These are phyloP conservation scores for Pythium rishiriense DNA, from an alignment of 352 stramenopile species.

Conservation along the genomic window DNA sequence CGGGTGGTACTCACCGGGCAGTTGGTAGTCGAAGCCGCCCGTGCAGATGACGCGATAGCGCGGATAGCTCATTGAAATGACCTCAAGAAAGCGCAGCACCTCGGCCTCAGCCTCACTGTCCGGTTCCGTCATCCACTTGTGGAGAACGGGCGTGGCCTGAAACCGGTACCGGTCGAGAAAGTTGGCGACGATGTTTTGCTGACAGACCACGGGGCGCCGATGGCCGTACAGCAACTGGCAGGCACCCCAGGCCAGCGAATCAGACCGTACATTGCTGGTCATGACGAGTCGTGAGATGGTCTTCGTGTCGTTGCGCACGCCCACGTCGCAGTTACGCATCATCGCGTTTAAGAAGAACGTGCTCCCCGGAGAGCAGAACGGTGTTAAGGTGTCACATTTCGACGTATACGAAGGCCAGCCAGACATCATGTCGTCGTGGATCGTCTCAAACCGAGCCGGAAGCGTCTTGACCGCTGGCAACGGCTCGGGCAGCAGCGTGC, in stretches of 20 bases:
- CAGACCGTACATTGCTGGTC: conserved; percentile 6
- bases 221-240: conserved; percentile 7
- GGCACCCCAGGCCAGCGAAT: conserved; percentile 14
- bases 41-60: conserved; percentile 17
- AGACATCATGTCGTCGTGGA: background rate
- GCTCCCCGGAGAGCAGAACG: background rate
- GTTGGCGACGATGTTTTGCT: conserved; percentile 9
- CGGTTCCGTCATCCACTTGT: background rate
- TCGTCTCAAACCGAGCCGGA: background rate
- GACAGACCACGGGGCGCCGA: conserved; percentile 12
- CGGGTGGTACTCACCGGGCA: background rate
- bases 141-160: background rate
- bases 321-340: conserved; percentile 6
- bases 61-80: conserved; percentile 16
- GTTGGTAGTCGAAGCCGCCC: conserved; percentile 10
- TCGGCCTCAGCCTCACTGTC: conserved; percentile 12
- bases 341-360: conserved; percentile 15
- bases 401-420: conserved; percentile 20
- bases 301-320: background rate
- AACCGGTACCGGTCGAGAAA: conserved; percentile 16
- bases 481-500: conserved; percentile 17
- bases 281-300: conserved; percentile 11
- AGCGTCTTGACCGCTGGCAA: background rate
- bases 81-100: conserved; percentile 13
- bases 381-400: conserved; percentile 5